Evolutionary conservation across 2,329 filamentous ascomycete genomes (phyloP).

Genomic region (Aspergillus sp.): DNA sequence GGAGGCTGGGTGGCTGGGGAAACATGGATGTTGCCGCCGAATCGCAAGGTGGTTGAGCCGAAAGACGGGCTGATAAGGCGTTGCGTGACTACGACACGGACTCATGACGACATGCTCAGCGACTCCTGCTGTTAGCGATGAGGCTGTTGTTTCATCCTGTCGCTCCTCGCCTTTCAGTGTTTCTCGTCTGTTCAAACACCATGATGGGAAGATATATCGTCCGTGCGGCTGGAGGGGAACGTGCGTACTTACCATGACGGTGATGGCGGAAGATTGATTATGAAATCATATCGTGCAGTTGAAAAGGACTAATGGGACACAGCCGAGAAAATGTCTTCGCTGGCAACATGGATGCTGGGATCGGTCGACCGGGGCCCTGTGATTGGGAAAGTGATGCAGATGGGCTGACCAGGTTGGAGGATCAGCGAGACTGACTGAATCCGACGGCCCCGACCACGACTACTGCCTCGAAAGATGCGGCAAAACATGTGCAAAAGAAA

Average conservation of each 20-base stretch:
- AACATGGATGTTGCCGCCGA: conserved; percentile 10
- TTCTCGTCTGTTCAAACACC: not conserved
- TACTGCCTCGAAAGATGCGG: not conserved
- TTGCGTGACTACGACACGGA: conserved; percentile 13
- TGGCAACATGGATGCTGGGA: not conserved
- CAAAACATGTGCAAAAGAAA: not conserved
- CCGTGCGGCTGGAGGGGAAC: not conserved
- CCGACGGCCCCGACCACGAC: not conserved
- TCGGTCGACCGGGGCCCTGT: not conserved
- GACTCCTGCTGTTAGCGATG: conserved; percentile 1
- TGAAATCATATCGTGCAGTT: not conserved
- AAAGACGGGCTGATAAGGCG: conserved; percentile 6
- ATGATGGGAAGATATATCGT: conserved; percentile 1
- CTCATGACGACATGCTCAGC: conserved; percentile 6
- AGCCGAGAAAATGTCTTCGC: not conserved
- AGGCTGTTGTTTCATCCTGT: not conserved
- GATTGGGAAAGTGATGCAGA: not conserved
- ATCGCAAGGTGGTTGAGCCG: conserved; percentile 4
- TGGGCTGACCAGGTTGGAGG: not conserved
- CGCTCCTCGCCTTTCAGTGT: not conserved
- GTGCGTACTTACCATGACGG: not conserved
- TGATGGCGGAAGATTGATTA: not conserved
- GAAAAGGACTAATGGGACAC: not conserved
- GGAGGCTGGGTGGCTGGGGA: conserved; percentile 27
- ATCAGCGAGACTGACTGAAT: not conserved